Evolutionary conservation across 2,329 filamentous ascomycete genomes (phyloP), one percentile per base, ranked within the genome.

Genomic region (Fusarium lateritium): DNA sequence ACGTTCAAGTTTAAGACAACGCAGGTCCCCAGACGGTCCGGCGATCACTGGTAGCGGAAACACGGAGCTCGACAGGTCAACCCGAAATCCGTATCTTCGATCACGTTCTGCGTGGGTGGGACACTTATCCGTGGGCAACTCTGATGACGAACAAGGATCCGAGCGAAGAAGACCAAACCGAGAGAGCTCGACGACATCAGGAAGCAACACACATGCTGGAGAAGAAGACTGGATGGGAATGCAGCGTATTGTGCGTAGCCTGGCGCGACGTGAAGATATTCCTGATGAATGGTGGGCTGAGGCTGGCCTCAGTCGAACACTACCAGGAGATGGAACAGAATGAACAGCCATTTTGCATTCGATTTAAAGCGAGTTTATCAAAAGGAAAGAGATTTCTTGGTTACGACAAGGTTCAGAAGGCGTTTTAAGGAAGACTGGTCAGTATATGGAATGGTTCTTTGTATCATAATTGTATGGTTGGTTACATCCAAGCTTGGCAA

Each of bases 211-310:
- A n/a, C 62, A 58, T 34, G 62, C 53, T 43, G 69, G 77, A 15
- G 81, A 82, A 8, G 81, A 83, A 26, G 81, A 81, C 6, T 78
- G 76, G 76, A 84, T 87, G 22, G 88, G 90, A 45, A 91, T 94
- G 86, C 90, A 92, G 71, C 85, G 85, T 51, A 91, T 97, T 46
- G 84, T 96, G 36, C 88, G 91, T 70, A 86, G 88, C 43, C 84
- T 97, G 56, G 88, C 90, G 34, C 85, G 87, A 19, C 84, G 92
- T 24, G 87, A 93, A 74, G 92, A 94, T 72, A 91, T 96, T 55
- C 91, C 92, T 0, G 92, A 96, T 65, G 90, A 93, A 68, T 94
- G 91, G 89, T 97, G 93, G 93, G 88, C 88, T 61, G 86, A 88
- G 73, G 90, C 86, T 61, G 91, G 91, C 42, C 84, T 93, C 67